These are phyloP conservation scores for Yamadazyma sp. DNA, from an alignment of 1,139 yeast genomes.

Conservation along the genomic window DNA sequence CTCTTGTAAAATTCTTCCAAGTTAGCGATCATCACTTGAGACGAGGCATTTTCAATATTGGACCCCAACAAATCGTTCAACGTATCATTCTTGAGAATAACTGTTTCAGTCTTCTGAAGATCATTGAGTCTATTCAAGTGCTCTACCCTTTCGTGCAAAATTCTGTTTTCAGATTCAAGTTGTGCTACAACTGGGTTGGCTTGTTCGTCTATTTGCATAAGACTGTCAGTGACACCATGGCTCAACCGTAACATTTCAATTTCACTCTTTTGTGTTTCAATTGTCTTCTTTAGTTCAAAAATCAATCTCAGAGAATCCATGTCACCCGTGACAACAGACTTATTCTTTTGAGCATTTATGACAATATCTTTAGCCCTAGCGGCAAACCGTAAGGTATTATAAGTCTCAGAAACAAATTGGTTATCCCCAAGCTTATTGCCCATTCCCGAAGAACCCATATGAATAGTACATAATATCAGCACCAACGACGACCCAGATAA, in stretches of 20 bases:
- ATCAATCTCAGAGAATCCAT: conserved; percentile 47
- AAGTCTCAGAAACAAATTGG: conserved; percentile 68
- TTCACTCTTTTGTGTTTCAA: conserved; percentile 46
- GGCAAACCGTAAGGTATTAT: conserved; percentile 87
- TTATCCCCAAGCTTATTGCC: conserved; percentile 23
- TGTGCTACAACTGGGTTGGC: conserved; percentile 30
- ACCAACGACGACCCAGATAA: conserved; percentile 84
- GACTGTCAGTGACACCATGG: conserved; percentile 2
- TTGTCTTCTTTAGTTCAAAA: conserved; percentile 45
- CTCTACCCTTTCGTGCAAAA: conserved; percentile 65
- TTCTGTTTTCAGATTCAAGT: conserved; percentile 59
- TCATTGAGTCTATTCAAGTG: conserved; percentile 65
- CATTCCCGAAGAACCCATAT: conserved; percentile 43
- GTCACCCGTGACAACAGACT: conserved; percentile 26
- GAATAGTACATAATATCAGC: conserved; percentile 85
- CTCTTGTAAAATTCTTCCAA: conserved; percentile 48
- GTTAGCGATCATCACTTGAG: conserved; percentile 43
- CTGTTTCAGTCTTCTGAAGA: conserved; percentile 54
- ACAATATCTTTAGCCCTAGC: conserved; percentile 87
- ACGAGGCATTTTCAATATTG: conserved; percentile 25
- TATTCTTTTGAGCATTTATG: conserved; percentile 63
- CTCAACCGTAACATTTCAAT: conserved; percentile 19
- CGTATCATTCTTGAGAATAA: conserved; percentile 54
- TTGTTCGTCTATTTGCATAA: conserved; percentile 13
- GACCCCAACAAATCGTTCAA: conserved; percentile 50